These are phyloP conservation scores for Ogataea corticis DNA, from an alignment of 805 yeast species.

Conservation along the genomic window DNA sequence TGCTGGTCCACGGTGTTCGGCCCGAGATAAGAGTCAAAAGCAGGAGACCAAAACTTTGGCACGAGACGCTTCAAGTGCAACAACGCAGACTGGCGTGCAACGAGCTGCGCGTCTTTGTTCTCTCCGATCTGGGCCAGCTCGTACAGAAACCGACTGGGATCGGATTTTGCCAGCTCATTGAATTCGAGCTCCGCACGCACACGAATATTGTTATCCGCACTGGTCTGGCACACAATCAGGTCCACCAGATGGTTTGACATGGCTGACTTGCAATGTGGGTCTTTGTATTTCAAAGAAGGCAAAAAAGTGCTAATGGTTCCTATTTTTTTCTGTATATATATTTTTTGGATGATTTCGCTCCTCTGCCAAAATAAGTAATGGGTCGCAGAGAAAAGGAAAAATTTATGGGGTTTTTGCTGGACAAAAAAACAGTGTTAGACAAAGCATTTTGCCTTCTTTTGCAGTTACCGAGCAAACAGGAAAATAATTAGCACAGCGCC, in stretches of 20 bases:
- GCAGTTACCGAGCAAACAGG: too few species aligned
- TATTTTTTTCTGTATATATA: constrained; percentile 1
- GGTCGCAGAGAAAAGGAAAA: not conserved
- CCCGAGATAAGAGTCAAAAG: constrained; percentile 72
- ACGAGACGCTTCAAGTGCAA: constrained; percentile 67
- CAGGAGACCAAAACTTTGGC: constrained; percentile 80
- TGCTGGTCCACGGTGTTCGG: constrained; percentile 49
- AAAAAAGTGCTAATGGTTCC: too few species aligned
- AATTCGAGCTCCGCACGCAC: constrained; percentile 53
- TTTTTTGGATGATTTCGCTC: not conserved
- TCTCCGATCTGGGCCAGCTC: constrained; percentile 45
- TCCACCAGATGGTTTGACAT: constrained; percentile 20
- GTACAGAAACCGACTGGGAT: constrained; percentile 50
- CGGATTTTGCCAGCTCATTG: constrained; percentile 38
- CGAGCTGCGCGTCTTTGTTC: constrained; percentile 29
- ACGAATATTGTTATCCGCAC: constrained; percentile 53
- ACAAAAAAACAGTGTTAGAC: constrained; percentile 4
- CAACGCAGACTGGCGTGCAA: constrained; percentile 61
- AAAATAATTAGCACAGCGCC: too few species aligned
- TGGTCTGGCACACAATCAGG: constrained; percentile 21
- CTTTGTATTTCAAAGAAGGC: too few species aligned
- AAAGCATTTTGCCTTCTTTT: not conserved
- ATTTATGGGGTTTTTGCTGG: not conserved
- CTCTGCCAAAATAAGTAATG: constrained; percentile 9
- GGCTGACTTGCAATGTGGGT: not conserved